Conservation (phyloP, 2,329 filamentous ascomycete species). For the Alternaria rosae region DNA sequence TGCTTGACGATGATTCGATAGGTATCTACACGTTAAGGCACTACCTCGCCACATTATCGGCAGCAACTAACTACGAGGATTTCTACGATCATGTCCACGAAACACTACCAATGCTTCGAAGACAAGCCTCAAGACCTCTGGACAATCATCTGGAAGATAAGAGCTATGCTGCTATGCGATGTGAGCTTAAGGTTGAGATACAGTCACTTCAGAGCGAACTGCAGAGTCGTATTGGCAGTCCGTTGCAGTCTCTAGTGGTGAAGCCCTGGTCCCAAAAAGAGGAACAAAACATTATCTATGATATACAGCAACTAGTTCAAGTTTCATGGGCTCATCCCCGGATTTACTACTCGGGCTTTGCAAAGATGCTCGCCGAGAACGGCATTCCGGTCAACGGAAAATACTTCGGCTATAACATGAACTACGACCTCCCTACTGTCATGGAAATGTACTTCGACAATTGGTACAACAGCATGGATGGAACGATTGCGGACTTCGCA, state of each 20-base stretch:
- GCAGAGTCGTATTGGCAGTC: neutral
- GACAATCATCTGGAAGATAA: slow-evolving; percentile 12
- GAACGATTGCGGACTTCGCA: neutral
- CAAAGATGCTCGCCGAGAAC: slow-evolving; percentile 19
- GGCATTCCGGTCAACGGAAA: slow-evolving; percentile 16
- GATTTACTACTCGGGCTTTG: slow-evolving; percentile 6
- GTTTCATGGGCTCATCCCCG: neutral
- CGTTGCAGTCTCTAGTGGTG: neutral
- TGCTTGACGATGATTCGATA: neutral
- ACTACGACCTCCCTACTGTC: slow-evolving; percentile 8
- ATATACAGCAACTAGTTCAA: neutral
- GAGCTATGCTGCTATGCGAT: slow-evolving; percentile 12
- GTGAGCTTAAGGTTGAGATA: neutral
- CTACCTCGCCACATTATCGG: slow-evolving; percentile 9
- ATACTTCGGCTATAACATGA: slow-evolving; percentile 11
- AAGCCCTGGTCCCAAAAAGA: neutral
- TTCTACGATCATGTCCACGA: slow-evolving; percentile 14
- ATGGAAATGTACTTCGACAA: slow-evolving; percentile 1
- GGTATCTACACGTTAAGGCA: slow-evolving; percentile 10
- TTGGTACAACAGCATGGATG: slow-evolving; percentile 5
- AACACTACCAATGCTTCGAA: slow-evolving; percentile 3
- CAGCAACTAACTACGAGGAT: slow-evolving; percentile 6
- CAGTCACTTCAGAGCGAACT: neutral
- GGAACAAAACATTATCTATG: neutral
- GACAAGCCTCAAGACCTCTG: neutral